These are phyloP conservation scores for Alternaria infectoria DNA, from an alignment of 2,329 filamentous ascomycete genomes.

Conservation along the genomic window DNA sequence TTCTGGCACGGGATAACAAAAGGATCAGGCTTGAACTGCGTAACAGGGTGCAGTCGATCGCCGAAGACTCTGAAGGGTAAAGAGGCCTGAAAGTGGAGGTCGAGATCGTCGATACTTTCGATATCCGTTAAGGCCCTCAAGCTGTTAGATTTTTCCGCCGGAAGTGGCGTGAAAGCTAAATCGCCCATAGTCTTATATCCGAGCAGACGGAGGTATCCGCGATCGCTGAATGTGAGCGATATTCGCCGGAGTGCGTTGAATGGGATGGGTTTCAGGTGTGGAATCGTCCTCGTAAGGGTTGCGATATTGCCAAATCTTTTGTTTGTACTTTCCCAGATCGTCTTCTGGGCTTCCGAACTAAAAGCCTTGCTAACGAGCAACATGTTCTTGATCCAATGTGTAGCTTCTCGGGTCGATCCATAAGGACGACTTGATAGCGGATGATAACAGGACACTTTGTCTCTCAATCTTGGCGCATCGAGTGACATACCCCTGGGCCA, in stretches of 20 bases:
- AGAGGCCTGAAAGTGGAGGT: neutral
- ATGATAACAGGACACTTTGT: neutral
- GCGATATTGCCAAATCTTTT: neutral
- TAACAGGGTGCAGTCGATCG: neutral
- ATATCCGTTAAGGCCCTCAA: rapidly evolving
- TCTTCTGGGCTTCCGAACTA: neutral
- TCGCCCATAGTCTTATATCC: neutral
- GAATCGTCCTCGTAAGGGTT: neutral
- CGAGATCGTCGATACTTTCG: neutral
- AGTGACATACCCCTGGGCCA: neutral
- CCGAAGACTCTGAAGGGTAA: rapidly evolving
- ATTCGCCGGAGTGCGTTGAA: neutral
- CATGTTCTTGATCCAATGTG: neutral
- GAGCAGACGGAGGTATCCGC: neutral
- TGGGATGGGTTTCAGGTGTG: neutral
- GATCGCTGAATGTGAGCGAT: neutral
- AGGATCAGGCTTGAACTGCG: neutral
- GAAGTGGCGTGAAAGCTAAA: neutral
- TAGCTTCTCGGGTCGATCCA: neutral
- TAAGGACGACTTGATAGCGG: neutral
- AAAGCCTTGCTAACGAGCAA: neutral
- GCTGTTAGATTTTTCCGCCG: neutral
- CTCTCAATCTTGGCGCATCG: neutral
- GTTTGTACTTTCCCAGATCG: neutral
- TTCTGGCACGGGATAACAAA: neutral